Conservation (phyloP, 208 protist species). For the Leishmania turanica region DNA sequence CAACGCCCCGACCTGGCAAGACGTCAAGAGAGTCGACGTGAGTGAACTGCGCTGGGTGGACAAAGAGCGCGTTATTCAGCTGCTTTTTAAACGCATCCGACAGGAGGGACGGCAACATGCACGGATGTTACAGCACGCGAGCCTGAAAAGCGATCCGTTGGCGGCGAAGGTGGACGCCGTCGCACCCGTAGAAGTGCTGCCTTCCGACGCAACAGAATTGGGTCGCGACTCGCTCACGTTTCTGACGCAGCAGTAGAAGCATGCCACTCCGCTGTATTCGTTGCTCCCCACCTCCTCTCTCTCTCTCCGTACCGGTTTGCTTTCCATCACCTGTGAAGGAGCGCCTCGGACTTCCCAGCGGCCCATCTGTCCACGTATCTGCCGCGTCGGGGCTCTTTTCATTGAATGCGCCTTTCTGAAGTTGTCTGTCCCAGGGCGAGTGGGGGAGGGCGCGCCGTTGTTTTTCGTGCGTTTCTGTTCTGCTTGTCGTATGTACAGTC, state of each 20-base stretch:
- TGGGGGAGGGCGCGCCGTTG: background rate
- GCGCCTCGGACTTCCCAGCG: background rate
- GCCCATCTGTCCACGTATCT: background rate
- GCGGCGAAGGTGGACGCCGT: background rate
- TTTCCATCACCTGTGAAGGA: background rate
- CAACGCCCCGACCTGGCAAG: conserved; percentile 47
- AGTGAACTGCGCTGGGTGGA: conserved; percentile 79
- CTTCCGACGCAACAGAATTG: background rate
- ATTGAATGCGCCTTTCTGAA: background rate
- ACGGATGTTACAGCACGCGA: background rate
- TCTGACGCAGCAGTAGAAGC: conserved; percentile 45
- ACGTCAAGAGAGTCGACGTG: conserved; percentile 76
- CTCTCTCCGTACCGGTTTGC: background rate
- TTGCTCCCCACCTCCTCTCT: background rate
- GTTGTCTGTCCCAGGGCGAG: background rate
- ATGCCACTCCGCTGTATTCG: background rate
- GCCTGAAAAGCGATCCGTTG: background rate
- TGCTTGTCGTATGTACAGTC: background rate
- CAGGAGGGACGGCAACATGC: conserved; percentile 26
- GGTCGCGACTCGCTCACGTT: conserved; percentile 40
- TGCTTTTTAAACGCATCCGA: conserved; percentile 80
- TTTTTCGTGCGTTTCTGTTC: background rate
- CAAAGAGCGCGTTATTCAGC: conserved; percentile 88
- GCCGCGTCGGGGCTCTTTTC: background rate
- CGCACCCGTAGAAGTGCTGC: background rate